Percentiles rank a stretch among this genome's conserved stretches.
Evolutionary conservation across 768 basidiomycete genomes (phyloP).

Genomic region (Kwoniella newhampshirensis): DNA sequence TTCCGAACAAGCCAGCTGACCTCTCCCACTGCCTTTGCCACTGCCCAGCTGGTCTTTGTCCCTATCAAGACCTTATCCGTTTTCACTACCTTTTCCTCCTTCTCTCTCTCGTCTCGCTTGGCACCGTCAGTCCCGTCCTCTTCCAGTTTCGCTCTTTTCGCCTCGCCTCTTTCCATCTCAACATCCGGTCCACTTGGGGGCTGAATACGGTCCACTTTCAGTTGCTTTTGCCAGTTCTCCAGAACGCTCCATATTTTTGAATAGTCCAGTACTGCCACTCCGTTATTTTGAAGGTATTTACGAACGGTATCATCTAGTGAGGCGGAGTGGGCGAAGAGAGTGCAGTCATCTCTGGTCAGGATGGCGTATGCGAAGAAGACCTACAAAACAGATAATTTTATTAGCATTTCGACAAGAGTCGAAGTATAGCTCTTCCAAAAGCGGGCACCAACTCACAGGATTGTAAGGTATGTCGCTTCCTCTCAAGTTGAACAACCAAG

Average conservation of each 20-base stretch:
- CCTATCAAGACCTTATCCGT: conserved; percentile 67
- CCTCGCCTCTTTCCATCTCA: conserved; percentile 1
- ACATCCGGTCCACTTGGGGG: conserved; percentile 1
- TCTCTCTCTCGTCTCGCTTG: conserved; percentile 3
- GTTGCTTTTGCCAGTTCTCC: conserved; percentile 43
- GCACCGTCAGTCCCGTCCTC: not conserved
- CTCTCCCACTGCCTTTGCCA: conserved; percentile 75
- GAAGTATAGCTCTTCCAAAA: not conserved
- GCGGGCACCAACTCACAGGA: conserved; percentile 57
- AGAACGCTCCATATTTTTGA: conserved; percentile 67
- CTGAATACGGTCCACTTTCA: conserved; percentile 10
- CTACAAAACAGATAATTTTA: conserved; percentile 38
- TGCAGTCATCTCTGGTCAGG: conserved; percentile 61
- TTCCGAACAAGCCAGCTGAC: conserved; percentile 52
- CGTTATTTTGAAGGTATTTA: conserved; percentile 58
- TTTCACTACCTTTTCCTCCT: conserved; percentile 17
- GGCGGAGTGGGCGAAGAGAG: conserved; percentile 67
- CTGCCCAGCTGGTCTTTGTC: conserved; percentile 74
- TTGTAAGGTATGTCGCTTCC: conserved; percentile 91
- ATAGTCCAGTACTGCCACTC: conserved; percentile 71
- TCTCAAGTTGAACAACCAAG: conserved; percentile 69
- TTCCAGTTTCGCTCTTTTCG: conserved; percentile 1
- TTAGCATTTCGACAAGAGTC: too few species aligned
- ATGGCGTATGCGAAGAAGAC: conserved; percentile 93
- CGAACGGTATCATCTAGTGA: conserved; percentile 61